A percentile compares a stretch with the other conserved stretches of the same genome.
Conservation (phyloP, 805 yeast species). For the Wickerhamomyces sydowiorum region DNA sequence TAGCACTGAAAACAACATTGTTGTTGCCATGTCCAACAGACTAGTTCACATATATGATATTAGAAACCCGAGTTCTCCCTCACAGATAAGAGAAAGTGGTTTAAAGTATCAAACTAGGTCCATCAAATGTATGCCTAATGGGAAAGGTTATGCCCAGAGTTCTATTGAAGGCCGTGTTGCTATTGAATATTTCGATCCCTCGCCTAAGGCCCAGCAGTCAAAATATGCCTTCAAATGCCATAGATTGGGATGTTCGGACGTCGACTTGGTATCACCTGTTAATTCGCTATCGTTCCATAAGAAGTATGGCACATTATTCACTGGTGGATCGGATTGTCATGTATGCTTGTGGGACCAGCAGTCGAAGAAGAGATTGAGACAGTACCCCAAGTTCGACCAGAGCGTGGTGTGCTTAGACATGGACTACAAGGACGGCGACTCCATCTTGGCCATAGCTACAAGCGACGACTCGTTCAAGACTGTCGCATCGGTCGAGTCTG, state of each 20-base stretch:
- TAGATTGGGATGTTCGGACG: slow-evolving; percentile 38
- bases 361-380: slow-evolving; percentile 70
- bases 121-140: slow-evolving; percentile 47
- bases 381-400: slow-evolving; percentile 49
- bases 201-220: slow-evolving; percentile 31
- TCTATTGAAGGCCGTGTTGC: slow-evolving; percentile 83
- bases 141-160: slow-evolving; percentile 57
- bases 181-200: slow-evolving; percentile 57
- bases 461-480: slow-evolving; percentile 46
- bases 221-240: slow-evolving; percentile 84
- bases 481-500: slow-evolving; percentile 18
- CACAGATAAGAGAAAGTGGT: slow-evolving; percentile 54
- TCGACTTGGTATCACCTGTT: slow-evolving; percentile 66
- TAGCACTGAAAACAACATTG: slow-evolving; percentile 35
- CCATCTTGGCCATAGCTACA: slow-evolving; percentile 37
- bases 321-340: slow-evolving; percentile 90
- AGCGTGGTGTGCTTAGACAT: slow-evolving; percentile 38
- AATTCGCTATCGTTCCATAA: slow-evolving; percentile 78
- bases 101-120: slow-evolving; percentile 60
- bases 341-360: slow-evolving; percentile 89
- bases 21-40: slow-evolving; percentile 50
- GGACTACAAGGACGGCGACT: slow-evolving; percentile 22
- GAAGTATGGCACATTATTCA: slow-evolving; percentile 66
- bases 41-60: slow-evolving; percentile 53
- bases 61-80: slow-evolving; percentile 38